Percentiles rank a stretch among this genome's conserved stretches.
Evolutionary conservation across 352 stramenopile genomes (phyloP).

Genomic region (Phytophthora niederhauseri): DNA sequence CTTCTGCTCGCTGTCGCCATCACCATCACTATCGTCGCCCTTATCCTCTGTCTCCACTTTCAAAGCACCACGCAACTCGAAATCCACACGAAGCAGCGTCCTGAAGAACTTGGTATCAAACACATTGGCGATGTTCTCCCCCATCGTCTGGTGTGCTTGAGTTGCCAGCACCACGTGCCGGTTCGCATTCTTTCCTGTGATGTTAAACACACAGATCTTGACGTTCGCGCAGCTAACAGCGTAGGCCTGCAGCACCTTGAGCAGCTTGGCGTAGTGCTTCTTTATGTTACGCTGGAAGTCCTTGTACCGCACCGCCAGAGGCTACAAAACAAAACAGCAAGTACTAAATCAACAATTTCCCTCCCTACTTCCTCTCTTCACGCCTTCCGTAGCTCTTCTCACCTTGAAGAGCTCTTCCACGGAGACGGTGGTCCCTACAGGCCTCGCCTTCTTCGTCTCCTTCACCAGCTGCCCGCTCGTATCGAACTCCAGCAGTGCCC

Average conservation of each 20-base stretch:
- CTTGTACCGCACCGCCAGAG: constrained; percentile 91
- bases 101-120: constrained; percentile 94
- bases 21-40: constrained; percentile 20
- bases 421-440: constrained; percentile 94
- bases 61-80: constrained; percentile 56
- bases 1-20: constrained; percentile 29
- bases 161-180: constrained; percentile 71
- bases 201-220: constrained; percentile 65
- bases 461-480: constrained; percentile 63
- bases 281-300: constrained; percentile 96
- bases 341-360: neutral
- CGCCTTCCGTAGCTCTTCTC: neutral
- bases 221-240: constrained; percentile 65
- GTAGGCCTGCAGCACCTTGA: constrained; percentile 92
- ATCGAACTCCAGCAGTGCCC: constrained; percentile 87
- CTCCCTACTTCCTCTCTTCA: neutral
- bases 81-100: constrained; percentile 71
- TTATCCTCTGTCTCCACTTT: constrained; percentile 22
- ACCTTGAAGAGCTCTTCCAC: constrained; percentile 93
- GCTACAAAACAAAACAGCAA: constrained; percentile 39
- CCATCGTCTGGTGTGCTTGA: constrained; percentile 63
- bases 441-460: constrained; percentile 63
- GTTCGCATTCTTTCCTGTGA: constrained; percentile 49
- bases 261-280: constrained; percentile 92
- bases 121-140: constrained; percentile 90